Evolutionary conservation across 768 basidiomycete genomes (phyloP), one percentile per base, ranked within the genome.

Genomic region (Serendipita sp.): DNA sequence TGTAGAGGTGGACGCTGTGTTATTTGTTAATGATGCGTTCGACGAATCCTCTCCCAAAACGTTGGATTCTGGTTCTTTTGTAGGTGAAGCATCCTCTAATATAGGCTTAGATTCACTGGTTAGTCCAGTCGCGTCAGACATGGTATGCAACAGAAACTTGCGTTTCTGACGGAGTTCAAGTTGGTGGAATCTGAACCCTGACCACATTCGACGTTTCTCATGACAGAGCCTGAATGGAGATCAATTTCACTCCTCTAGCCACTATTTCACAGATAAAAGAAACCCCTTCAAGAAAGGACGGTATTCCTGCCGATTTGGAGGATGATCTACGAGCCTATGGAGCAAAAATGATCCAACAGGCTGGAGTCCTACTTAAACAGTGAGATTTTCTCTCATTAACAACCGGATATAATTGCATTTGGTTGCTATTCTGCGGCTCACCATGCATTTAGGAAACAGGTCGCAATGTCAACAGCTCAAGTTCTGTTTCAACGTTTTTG

Each of bases 401-500:
- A 4, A 3, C 30, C 11, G 56, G 5, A n/a, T 32, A n/a, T 7
- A 8, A 51, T 16, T 13, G 4, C 30, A 37, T 2, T 0, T 2
- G 18, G 45, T 45, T 24, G 35, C 28, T 38, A 64, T 30, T 64
- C 53, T 3, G 63, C 34, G 45, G 65, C 37, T 41, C 7, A 41
- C 13, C 38, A 41, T 7, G 13, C 48, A 45, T 46, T 68, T 73
- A 90, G 88, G 75, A 96, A 97, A 68, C 96, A 99, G 73, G 94
- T 96, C 34, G 94, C 94, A 13, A 89, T 97, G 63, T 92, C 96
- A 3, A 91, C 94, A 0, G 96, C 96, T 0, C 94, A 97, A 72
- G 91, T 98, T 37, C 76, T 99, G 1, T 95, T 94, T 72, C 96
- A 99, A 68, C 80, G 95, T 38, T 99, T 99, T 78, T 98, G 89